Base-by-base conservation (phyloP, 2,329 filamentous ascomycete genomes). In the Macrophomina pseudophaseolina region DNA sequence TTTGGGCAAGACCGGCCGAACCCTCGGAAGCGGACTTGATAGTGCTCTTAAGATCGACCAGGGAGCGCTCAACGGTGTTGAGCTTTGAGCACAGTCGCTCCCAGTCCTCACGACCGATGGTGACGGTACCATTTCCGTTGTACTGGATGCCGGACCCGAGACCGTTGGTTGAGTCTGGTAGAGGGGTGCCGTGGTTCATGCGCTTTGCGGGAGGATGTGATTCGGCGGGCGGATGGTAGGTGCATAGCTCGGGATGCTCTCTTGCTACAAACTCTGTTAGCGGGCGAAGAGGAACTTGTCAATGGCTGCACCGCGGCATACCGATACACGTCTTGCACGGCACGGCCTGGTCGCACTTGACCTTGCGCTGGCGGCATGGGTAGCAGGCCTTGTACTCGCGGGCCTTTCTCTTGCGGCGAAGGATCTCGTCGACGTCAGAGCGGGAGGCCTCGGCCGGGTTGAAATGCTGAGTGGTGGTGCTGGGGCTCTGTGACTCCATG, bases 271-370 rank as follows among this genome's bases (percentile, higher is more conserved):
- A 66, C n/a, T 64, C 51, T 35, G 58, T 51, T 28, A 68, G 60
- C 42, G 53, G 60, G 18, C 35, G 33, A 33, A 35, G 48, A 18
- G 60, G 32, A 46, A 44, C 6, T 18, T 4, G 44, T 42, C 42
- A 54, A 42, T 33, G n/a, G 18, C 28, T 16, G 14, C 28, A 16
- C 11, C 30, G 46, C 46, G 30, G 52, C 69, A 59, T 65, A 68
- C 82, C 82, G 66, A 83, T 78, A 72, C 82, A 84, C 64, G 81
- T 84, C 69, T 82, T 82, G 72, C 82, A 84, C 11, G 82, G 82
- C 35, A 80, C 78, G 23, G 74, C 73, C 68, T 78, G 81, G 70
- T 84, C 82, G 75, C 82, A 84, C 72, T 81, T 83, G 58, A 80
- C 78, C 68, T 80, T 80, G 65, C 78, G 75, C 70, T 80, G 81